A percentile compares a stretch with the other conserved stretches of the same genome.
Conservation (phyloP, 768 basidiomycete species). For the Clitopilus passeckerianus region DNA sequence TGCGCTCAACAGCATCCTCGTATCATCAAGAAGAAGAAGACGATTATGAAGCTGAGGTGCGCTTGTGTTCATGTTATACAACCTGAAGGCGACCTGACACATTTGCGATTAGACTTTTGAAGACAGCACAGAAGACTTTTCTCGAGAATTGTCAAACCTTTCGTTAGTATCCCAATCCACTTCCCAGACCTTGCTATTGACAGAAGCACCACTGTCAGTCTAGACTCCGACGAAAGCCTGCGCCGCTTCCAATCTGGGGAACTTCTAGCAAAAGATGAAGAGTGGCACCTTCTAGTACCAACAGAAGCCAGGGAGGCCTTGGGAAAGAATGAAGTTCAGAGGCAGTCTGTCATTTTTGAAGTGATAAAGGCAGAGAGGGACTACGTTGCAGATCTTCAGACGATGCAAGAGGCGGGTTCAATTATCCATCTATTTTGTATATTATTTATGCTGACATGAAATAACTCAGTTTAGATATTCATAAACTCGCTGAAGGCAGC, state of each 20-base stretch:
- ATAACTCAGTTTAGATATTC: constrained; percentile 50
- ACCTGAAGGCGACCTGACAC: not conserved
- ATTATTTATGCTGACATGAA: not conserved
- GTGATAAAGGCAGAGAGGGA: constrained; percentile 86
- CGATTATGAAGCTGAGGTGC: constrained; percentile 27
- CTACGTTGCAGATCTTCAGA: constrained; percentile 77
- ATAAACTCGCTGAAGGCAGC: constrained; percentile 58
- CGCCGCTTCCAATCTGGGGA: constrained; percentile 63
- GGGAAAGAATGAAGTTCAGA: constrained; percentile 71
- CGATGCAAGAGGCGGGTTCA: constrained; percentile 55
- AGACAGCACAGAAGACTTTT: constrained; percentile 7
- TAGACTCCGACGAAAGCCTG: constrained; percentile 61
- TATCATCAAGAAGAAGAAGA: constrained; percentile 31
- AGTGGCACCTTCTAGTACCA: constrained; percentile 82
- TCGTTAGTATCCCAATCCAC: constrained; percentile 27
- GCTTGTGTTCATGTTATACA: not conserved
- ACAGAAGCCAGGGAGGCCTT: constrained; percentile 64
- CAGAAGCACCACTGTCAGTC: constrained; percentile 29
- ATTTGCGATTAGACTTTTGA: not conserved
- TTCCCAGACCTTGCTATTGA: constrained; percentile 7
- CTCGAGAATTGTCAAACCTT: constrained; percentile 27
- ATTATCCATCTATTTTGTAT: not conserved
- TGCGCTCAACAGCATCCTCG: constrained; percentile 25
- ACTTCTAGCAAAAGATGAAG: constrained; percentile 63
- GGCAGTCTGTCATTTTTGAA: constrained; percentile 88